Base-by-base conservation (phyloP, 2,329 filamentous ascomycete genomes). In the Fusarium pseudonygamai region DNA sequence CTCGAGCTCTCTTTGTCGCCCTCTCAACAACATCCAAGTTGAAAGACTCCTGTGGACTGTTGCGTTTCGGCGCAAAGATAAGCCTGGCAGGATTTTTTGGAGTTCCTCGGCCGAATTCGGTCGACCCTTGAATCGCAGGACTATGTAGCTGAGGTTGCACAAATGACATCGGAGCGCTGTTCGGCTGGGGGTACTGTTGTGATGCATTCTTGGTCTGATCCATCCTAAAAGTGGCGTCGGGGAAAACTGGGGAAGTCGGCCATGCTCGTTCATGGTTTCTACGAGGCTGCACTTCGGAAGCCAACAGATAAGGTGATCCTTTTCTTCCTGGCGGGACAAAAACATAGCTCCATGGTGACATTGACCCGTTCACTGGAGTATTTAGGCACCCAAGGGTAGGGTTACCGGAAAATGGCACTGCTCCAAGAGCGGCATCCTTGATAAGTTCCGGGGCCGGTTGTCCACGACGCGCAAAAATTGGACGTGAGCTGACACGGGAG, bases 1-100 rank as follows among this genome's bases (percentile, higher is more conserved):
- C 81, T 18, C 86, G 83, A 62, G 79, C 78, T 39, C 87, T 83
- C 74, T 88, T 89, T 43, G 75, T 73, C n/a, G 82, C 79, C 45
- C 82, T 84, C 15, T 84, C 83, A 69, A 15, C 50, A 39, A 16
- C 34, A 24, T 49, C 66, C 20, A 28, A 16, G 16, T 75, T 64
- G 72, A 45, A 64, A 67, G 49, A 67, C 36, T 63, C 63, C 24
- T 57, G 43, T 43, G 64, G 20, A 40, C 64, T 72, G 32, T 65
- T 67, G 28, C 72, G 64, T 26, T 59, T 59, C 7, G 69, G 59
- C 13, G 64, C 28, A 52, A 59, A 62, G 37, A 65, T 12, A 53
- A 59, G 43, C 7, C 52, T 45, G 7, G 65, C 40, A 18, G 69
- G 46, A 32, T 65, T 64, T 8, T 46, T 61, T 24, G 64, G 32